Percentiles rank a stretch among this genome's conserved stretches.
These are phyloP conservation scores for Dothideomycetes sp. DNA, from an alignment of 2,329 filamentous ascomycete species.

Conservation along the genomic window DNA sequence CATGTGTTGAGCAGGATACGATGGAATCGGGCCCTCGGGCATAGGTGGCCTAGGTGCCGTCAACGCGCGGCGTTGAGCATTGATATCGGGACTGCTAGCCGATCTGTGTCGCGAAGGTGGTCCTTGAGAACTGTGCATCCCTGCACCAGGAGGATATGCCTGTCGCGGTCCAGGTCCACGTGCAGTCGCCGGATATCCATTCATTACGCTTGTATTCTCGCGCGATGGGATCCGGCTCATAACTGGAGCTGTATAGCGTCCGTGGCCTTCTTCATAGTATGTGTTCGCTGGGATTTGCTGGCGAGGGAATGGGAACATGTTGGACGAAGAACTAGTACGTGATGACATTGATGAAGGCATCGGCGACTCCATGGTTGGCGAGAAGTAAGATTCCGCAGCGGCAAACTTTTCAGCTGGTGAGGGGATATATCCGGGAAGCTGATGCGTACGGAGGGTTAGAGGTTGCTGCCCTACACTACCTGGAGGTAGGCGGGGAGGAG, in stretches of 20 bases:
- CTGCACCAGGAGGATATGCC: constrained; percentile 34
- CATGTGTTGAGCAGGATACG: constrained; percentile 37
- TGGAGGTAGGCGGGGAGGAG: constrained; percentile 62
- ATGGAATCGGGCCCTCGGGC: constrained; percentile 32
- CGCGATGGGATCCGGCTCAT: constrained; percentile 52
- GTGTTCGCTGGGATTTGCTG: constrained; percentile 55
- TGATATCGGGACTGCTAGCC: constrained; percentile 92
- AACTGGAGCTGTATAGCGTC: constrained; percentile 80
- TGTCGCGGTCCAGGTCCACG: constrained; percentile 6
- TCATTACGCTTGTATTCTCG: constrained; percentile 5
- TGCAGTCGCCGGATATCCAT: constrained; percentile 8
- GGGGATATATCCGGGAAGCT: constrained; percentile 29
- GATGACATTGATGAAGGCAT: constrained; percentile 58
- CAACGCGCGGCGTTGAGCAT: constrained; percentile 50
- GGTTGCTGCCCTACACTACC: constrained; percentile 36
- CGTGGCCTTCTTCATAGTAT: constrained; percentile 60
- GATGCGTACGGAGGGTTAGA: constrained; percentile 61
- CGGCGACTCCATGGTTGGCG: constrained; percentile 70
- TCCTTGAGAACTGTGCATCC: constrained; percentile 44
- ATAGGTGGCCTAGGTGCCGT: constrained; percentile 31
- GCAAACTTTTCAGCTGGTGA: constrained; percentile 51
- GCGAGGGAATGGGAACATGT: constrained; percentile 72
- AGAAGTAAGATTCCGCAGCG: constrained; percentile 79
- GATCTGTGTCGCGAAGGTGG: constrained; percentile 58
- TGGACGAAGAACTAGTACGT: constrained; percentile 58